Base-by-base conservation (phyloP, 78 protist species). In the Guillardia theta region DNA sequence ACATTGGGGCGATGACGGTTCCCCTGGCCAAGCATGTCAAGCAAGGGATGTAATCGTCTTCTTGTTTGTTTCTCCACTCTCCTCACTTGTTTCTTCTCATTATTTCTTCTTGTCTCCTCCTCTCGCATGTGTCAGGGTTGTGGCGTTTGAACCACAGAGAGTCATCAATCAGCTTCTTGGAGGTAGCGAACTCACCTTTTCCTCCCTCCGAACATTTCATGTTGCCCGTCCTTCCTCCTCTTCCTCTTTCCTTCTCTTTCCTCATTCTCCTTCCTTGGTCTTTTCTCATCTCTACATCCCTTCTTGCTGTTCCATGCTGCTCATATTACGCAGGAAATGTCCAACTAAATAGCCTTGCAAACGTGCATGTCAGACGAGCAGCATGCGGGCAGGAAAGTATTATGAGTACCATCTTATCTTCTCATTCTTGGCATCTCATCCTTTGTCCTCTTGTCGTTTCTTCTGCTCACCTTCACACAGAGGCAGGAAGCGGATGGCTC, bases 1-100 rank as follows among this genome's bases (percentile, higher is more conserved):
- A 77, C 88, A 77, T 77, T 6, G 88, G 88, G 15, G 78, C 88
- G 47, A n/a, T 77, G 37, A 77, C 88, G 22, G 43, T 77, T 19
- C 88, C 88, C n/a, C 88, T 77, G 15, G 88, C 88, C 12, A 41
- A 46, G 45, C 12, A 21, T 4, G 88, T 77, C n/a, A n/a, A n/a
- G n/a, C n/a, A n/a, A n/a, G n/a, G n/a, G n/a, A n/a, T n/a, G n/a
- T n/a, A n/a, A n/a, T n/a, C n/a, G n/a, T n/a, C n/a, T n/a, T n/a
- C n/a, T n/a, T n/a, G n/a, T n/a, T n/a, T n/a, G n/a, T n/a, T n/a
- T n/a, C n/a, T n/a, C n/a, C n/a, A n/a, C n/a, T n/a, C n/a, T n/a
- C n/a, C n/a, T n/a, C n/a, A n/a, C n/a, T n/a, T n/a, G n/a, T n/a
- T n/a, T n/a, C n/a, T n/a, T n/a, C n/a, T n/a, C n/a, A n/a, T n/a